Evolutionary conservation across 2,329 filamentous ascomycete genomes (phyloP).

Genomic region (Arthrobotrys iridis): DNA sequence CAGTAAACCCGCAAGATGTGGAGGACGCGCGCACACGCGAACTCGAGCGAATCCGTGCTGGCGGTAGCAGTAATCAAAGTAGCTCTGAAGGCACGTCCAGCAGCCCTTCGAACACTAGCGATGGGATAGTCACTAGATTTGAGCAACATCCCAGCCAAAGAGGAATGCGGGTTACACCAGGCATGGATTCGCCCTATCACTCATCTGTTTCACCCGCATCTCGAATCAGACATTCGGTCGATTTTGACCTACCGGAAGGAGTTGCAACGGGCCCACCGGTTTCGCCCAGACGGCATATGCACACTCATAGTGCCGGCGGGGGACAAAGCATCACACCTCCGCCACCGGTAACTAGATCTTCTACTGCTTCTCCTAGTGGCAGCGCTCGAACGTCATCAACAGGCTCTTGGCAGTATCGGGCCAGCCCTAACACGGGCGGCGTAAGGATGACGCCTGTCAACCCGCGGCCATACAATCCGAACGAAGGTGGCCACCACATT

Average conservation of each 20-base stretch:
- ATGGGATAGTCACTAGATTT: conserved; percentile 44
- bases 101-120: conserved; percentile 38
- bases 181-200: conserved; percentile 24
- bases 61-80: conserved; percentile 27
- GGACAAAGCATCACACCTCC: conserved; percentile 44
- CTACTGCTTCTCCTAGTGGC: conserved; percentile 43
- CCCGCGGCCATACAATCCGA: conserved; percentile 48
- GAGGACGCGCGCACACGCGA: conserved; percentile 44
- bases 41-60: conserved; percentile 40
- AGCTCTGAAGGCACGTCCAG: conserved; percentile 42
- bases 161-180: conserved; percentile 4
- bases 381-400: conserved; percentile 45
- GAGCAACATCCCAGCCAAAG: conserved; percentile 40
- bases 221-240: conserved; percentile 35
- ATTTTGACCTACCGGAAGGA: conserved; percentile 38
- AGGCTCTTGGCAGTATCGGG: conserved; percentile 46
- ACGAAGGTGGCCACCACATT: conserved; percentile 21
- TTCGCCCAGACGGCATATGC: conserved; percentile 37
- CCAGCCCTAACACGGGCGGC: conserved; percentile 41
- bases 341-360: conserved; percentile 43
- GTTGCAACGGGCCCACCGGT: conserved; percentile 18
- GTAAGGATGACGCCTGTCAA: conserved; percentile 32
- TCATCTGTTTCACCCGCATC: conserved; percentile 42
- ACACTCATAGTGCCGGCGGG: conserved; percentile 29
- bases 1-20: conserved; percentile 41